These are phyloP conservation scores for Luvunga scandens DNA, from an alignment of 345 rosid genomes.

Conservation along the genomic window DNA sequence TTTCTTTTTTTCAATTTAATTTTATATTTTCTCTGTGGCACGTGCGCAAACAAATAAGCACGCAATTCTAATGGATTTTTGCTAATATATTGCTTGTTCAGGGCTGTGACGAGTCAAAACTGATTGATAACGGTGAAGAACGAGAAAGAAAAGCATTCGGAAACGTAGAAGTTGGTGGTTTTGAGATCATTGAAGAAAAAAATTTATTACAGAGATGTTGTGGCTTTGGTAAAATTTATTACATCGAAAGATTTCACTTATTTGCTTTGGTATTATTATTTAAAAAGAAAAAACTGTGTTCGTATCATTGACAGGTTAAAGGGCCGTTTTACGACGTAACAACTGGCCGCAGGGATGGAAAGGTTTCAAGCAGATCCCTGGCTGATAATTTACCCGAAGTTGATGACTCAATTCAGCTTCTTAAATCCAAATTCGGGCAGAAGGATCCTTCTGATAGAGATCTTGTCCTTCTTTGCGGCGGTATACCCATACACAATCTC, in stretches of 20 bases:
- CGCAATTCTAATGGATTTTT: too few species aligned
- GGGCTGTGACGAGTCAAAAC: slow-evolving; percentile 75
- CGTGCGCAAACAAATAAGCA: too few species aligned
- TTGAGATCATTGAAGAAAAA: slow-evolving; percentile 41
- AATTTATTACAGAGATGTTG: slow-evolving; percentile 57
- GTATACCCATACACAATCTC: slow-evolving; percentile 13
- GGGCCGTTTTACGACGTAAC: slow-evolving; percentile 53
- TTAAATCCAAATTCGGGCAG: slow-evolving; percentile 37
- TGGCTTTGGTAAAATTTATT: slow-evolving; percentile 31
- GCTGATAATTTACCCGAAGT: slow-evolving; percentile 40
- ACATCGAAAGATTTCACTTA: too few species aligned
- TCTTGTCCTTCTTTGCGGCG: slow-evolving; percentile 50
- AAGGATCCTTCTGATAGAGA: slow-evolving; percentile 52
- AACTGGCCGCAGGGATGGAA: slow-evolving; percentile 72
- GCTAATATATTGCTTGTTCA: slow-evolving; percentile 4
- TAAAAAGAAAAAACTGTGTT: background rate
- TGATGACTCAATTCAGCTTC: slow-evolving; percentile 31
- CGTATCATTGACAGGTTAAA: slow-evolving; percentile 24
- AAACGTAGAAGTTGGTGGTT: slow-evolving; percentile 44
- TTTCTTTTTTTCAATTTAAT: too few species aligned
- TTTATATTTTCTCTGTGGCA: too few species aligned
- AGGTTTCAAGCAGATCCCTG: slow-evolving; percentile 28
- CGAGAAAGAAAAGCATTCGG: slow-evolving; percentile 40
- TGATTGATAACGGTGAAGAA: slow-evolving; percentile 30
- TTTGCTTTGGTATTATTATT: background rate